Percentiles rank a stretch among this genome's conserved stretches.
Evolutionary conservation across 1,284 basidiomycete species (phyloP).

Genomic region (Cutaneotrichosporon sp.): DNA sequence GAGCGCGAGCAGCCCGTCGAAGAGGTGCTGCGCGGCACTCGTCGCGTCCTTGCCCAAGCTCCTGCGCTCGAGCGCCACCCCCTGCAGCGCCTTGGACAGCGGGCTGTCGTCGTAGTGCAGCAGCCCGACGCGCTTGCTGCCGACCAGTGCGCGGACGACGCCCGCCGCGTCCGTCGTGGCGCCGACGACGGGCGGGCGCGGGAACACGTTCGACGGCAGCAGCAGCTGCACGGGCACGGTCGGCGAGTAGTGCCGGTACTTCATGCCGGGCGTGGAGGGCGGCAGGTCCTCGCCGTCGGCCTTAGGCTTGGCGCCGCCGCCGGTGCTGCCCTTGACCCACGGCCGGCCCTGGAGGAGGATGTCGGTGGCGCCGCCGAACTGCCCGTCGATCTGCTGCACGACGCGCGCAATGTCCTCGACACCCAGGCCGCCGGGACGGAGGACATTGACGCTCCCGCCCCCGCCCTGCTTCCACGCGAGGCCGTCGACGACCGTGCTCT

Average conservation of each 20-base stretch:
- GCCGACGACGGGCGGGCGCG: constrained; percentile 53
- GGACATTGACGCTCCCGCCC: constrained; percentile 69
- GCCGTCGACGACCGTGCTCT: constrained; percentile 95
- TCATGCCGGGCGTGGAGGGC: constrained; percentile 99
- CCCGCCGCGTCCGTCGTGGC: constrained; percentile 10
- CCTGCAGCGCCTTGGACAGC: constrained; percentile 19
- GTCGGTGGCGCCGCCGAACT: constrained; percentile 35
- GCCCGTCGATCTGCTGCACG: constrained; percentile 55
- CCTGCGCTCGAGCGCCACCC: constrained; percentile 37
- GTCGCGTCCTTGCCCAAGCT: constrained; percentile 70
- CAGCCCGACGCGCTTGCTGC: constrained; percentile 57
- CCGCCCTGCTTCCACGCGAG: constrained; percentile 60
- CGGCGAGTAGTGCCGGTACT: constrained; percentile 97
- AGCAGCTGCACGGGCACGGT: constrained; percentile 77
- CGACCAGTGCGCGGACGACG: constrained; percentile 12
- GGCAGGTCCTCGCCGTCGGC: constrained; percentile 48
- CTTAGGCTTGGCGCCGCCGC: background rate
- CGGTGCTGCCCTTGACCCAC: constrained; percentile 18
- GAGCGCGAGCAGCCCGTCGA: constrained; percentile 81
- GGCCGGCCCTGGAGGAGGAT: constrained; percentile 39
- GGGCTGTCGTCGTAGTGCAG: constrained; percentile 67
- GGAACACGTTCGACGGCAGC: constrained; percentile 56
- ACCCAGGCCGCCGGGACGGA: constrained; percentile 90
- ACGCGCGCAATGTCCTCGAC: constrained; percentile 79
- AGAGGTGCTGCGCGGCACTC: constrained; percentile 76